phyloP scores from a whole-genome alignment of 306 rosid species.

The Quillaja saponaria region DNA sequence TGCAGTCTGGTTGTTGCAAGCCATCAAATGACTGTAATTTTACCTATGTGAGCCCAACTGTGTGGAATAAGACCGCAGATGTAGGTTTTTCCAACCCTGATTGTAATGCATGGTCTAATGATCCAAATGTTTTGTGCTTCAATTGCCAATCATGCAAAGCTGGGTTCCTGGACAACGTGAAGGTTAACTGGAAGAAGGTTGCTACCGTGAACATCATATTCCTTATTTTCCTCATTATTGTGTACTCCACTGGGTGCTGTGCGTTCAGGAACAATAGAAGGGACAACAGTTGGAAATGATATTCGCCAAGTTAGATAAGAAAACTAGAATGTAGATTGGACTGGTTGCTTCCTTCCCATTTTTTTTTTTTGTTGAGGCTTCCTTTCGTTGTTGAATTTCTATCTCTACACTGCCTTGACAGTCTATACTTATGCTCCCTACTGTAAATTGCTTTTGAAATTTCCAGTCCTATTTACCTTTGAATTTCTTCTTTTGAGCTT shows the following conservation, averaged over 20 bases:
- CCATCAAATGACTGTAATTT: conserved; percentile 60
- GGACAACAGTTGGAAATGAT: conserved; percentile 45
- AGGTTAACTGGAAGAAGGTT: conserved; percentile 66
- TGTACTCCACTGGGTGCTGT: conserved; percentile 76
- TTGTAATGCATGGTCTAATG: conserved; percentile 58
- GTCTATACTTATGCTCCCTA: no score
- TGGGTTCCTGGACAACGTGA: conserved; percentile 69
- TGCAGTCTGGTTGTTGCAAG: conserved; percentile 89
- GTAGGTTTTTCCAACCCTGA: conserved; percentile 32
- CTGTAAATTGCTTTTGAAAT: no score
- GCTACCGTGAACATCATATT: conserved; percentile 56
- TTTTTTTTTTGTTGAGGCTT: conserved; percentile 13
- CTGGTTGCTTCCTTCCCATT: conserved; percentile 19
- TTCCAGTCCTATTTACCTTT: no score
- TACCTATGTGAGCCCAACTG: conserved; percentile 36
- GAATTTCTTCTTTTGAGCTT: no score
- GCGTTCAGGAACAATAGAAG: conserved; percentile 75
- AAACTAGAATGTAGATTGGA: conserved; percentile 36
- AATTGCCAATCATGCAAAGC: conserved; percentile 82
- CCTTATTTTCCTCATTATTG: conserved; percentile 62
- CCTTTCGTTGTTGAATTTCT: no score
- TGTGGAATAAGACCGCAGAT: conserved; percentile 34
- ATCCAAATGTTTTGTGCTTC: conserved; percentile 51
- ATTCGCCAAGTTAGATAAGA: conserved; percentile 1
- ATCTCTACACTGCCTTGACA: no score